Conservation (phyloP, 495 filamentous ascomycete species). For the Pseudoneurospora amorphoporcata region DNA sequence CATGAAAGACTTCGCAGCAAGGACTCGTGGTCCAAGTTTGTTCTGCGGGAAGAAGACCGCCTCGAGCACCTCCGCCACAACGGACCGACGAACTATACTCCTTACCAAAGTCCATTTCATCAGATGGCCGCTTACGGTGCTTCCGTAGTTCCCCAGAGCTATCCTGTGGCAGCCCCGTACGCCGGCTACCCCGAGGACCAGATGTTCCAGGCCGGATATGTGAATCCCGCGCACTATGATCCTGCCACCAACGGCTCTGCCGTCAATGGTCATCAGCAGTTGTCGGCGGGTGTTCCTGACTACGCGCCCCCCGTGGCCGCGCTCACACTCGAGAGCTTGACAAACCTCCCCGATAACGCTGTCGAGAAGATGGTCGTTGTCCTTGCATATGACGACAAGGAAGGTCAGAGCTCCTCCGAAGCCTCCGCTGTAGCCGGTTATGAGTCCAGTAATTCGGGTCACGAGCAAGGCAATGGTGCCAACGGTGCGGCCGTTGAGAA, state of each 20-base stretch:
- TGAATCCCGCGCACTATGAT: slow-evolving; percentile 24
- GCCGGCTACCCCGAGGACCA: slow-evolving; percentile 14
- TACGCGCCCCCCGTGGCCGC: slow-evolving; percentile 50
- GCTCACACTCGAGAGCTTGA: slow-evolving; percentile 34
- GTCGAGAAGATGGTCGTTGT: slow-evolving; percentile 34
- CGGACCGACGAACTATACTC: slow-evolving; percentile 23
- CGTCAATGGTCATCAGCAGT: slow-evolving; percentile 34
- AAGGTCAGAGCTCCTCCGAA: slow-evolving; percentile 2
- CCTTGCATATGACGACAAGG: slow-evolving; percentile 9
- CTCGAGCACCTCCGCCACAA: slow-evolving; percentile 29
- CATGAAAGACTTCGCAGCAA: slow-evolving; percentile 68
- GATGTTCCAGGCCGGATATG: slow-evolving; percentile 17
- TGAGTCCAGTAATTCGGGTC: neutral
- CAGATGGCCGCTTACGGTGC: slow-evolving; percentile 6
- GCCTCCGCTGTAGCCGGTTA: slow-evolving; percentile 12
- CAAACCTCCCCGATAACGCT: slow-evolving; percentile 44
- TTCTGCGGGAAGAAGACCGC: slow-evolving; percentile 50
- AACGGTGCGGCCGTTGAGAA: slow-evolving; percentile 3
- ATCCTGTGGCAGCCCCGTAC: slow-evolving; percentile 5
- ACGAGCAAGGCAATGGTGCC: neutral
- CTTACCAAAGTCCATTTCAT: neutral
- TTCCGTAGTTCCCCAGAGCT: slow-evolving; percentile 5
- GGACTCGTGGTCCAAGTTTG: slow-evolving; percentile 73
- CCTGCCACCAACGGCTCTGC: slow-evolving; percentile 31
- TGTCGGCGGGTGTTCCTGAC: slow-evolving; percentile 68